phyloP scores from a whole-genome alignment of 2,329 filamentous ascomycete species.

The Verticillium isaacii region DNA sequence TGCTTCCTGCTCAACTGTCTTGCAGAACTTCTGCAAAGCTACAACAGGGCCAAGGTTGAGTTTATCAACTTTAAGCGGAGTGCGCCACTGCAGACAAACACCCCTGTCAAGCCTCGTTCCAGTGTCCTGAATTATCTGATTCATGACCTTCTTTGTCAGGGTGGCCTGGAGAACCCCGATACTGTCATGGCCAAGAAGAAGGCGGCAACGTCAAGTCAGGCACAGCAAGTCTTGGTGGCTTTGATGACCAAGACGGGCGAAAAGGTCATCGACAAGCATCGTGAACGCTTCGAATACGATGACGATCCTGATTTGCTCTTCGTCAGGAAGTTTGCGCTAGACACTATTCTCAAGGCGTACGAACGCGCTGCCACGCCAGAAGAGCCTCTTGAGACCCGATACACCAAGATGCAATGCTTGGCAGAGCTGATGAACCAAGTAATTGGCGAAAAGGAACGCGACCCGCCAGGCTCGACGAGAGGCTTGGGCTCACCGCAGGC shows the following conservation, averaged over 20 bases:
- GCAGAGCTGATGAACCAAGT: conserved; percentile 92
- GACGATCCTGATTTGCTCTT: conserved; percentile 83
- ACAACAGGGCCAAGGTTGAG: conserved; percentile 93
- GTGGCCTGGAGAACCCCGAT: conserved; percentile 66
- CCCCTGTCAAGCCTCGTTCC: conserved; percentile 89
- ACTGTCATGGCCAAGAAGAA: conserved; percentile 79
- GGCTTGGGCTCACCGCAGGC: conserved; percentile 26
- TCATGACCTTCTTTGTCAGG: conserved; percentile 63
- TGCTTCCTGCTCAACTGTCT: conserved; percentile 93
- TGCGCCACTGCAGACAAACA: conserved; percentile 74
- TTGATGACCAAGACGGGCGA: conserved; percentile 86
- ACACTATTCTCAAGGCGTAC: conserved; percentile 87
- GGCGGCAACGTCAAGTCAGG: conserved; percentile 76
- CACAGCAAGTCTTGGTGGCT: conserved; percentile 80
- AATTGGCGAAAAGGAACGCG: conserved; percentile 73
- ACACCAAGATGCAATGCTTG: conserved; percentile 79
- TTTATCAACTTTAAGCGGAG: conserved; percentile 99
- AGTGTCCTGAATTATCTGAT: conserved; percentile 92
- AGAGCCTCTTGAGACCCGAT: conserved; percentile 79
- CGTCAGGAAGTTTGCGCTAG: conserved; percentile 90
- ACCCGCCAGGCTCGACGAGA: conserved; percentile 34
- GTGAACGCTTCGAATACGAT: conserved; percentile 60
- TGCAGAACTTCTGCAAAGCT: conserved; percentile 83
- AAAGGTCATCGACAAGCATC: conserved; percentile 53
- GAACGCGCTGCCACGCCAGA: conserved; percentile 77